These are phyloP conservation scores for Eucalyptus cloeziana DNA, from an alignment of 345 rosid genomes.

Conservation along the genomic window DNA sequence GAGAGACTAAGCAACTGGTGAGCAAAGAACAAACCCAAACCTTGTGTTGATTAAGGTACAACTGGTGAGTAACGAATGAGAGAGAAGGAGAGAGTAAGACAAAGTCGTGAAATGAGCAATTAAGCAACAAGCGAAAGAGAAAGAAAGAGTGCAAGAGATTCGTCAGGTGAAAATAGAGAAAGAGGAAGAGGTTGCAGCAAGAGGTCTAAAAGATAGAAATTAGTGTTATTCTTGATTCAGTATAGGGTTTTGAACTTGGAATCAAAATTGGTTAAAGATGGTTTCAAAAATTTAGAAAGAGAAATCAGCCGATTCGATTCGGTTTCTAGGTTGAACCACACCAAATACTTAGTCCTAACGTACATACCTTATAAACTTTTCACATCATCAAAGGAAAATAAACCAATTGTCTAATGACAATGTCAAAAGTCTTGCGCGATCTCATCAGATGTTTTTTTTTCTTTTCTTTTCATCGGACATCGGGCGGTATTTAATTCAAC, in stretches of 20 bases:
- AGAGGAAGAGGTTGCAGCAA: neutral
- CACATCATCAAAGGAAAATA: neutral
- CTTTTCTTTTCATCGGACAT: neutral
- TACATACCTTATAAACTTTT: neutral
- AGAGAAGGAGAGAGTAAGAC: neutral
- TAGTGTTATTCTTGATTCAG: neutral
- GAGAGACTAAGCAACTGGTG: neutral
- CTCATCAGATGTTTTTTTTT: neutral
- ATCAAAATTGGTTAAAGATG: neutral
- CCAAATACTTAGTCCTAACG: neutral
- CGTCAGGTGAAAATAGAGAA: neutral
- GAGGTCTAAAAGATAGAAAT: neutral
- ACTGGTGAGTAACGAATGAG: neutral
- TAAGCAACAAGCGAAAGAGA: neutral
- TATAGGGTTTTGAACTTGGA: accelerated
- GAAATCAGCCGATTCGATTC: neutral
- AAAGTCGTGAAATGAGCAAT: neutral
- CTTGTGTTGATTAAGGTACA: neutral
- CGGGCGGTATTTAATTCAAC: accelerated
- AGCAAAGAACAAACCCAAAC: neutral
- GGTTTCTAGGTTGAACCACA: neutral
- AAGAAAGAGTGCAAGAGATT: neutral
- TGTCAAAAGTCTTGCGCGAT: neutral
- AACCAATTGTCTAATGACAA: neutral
- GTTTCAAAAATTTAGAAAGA: neutral